phyloP scores from a whole-genome alignment of 2,329 filamentous ascomycete genomes.

The Fusarium sacchari region DNA sequence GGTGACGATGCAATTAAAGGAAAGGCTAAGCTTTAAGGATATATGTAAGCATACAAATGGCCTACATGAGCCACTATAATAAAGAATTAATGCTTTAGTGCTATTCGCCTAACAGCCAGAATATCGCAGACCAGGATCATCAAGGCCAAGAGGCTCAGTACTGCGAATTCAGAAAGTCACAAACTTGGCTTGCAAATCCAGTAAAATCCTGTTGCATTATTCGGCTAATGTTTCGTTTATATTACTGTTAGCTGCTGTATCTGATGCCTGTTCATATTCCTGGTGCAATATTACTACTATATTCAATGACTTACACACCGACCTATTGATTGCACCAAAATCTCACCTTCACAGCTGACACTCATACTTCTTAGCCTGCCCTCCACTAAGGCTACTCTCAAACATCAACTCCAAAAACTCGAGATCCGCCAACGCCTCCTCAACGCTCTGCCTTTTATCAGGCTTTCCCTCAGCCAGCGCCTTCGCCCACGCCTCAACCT shows the following conservation, averaged over 20 bases:
- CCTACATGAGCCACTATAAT: not conserved
- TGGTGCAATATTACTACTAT: not conserved
- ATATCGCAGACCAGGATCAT: not conserved
- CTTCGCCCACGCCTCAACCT: slow-evolving; percentile 70
- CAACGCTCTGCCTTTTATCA: slow-evolving; percentile 63
- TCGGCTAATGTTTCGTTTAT: not conserved
- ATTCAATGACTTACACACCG: not conserved
- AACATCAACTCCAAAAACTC: slow-evolving; percentile 66
- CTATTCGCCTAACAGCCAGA: not conserved
- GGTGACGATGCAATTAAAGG: not conserved
- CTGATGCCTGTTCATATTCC: not conserved
- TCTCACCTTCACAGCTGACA: slow-evolving; percentile 44
- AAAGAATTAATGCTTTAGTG: not conserved
- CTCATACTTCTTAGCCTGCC: slow-evolving; percentile 53
- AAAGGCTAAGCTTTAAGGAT: slow-evolving; percentile 26
- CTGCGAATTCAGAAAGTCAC: not conserved
- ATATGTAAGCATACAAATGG: not conserved
- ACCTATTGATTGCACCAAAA: not conserved
- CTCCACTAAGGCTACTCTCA: slow-evolving; percentile 57
- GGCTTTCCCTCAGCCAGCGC: slow-evolving; percentile 58
- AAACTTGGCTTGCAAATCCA: not conserved
- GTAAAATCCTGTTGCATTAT: not conserved
- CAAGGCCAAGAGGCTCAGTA: not conserved
- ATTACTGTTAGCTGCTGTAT: not conserved
- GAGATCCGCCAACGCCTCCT: slow-evolving; percentile 69